Percentiles rank a stretch among this genome's conserved stretches.
Evolutionary conservation across 2,329 filamentous ascomycete genomes (phyloP).

Genomic region (Hymenoscyphus linearis): DNA sequence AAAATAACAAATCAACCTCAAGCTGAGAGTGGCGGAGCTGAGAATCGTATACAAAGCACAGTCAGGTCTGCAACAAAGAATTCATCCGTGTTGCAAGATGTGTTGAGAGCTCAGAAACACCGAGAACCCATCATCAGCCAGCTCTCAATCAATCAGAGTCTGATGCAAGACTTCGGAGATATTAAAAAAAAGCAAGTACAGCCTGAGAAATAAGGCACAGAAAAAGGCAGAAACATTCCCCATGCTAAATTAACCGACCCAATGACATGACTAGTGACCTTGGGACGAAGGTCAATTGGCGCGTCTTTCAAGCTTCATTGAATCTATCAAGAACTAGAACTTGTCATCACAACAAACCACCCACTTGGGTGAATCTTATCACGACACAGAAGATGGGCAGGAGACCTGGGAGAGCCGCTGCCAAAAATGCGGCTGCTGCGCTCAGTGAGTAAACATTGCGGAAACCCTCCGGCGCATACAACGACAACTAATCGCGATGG

Average conservation of each 20-base stretch:
- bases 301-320: background rate
- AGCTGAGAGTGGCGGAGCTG: background rate
- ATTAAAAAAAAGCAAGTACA: background rate
- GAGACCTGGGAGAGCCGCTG: constrained; percentile 48
- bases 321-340: background rate
- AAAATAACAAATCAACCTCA: background rate
- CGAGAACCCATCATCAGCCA: too few relatives aligned
- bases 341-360: background rate
- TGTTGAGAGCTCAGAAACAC: background rate
- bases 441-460: constrained; percentile 39
- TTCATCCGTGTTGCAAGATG: background rate
- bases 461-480: constrained; percentile 17
- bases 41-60: background rate
- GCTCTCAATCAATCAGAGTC: background rate
- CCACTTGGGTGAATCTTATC: background rate
- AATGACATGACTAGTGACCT: background rate
- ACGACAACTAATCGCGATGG: constrained; percentile 1
- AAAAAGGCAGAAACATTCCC: background rate
- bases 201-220: background rate
- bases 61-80: background rate
- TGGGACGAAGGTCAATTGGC: background rate
- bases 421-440: constrained; percentile 48
- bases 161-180: background rate
- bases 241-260: background rate
- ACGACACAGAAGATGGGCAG: constrained; percentile 34